Evolutionary conservation across 768 basidiomycete genomes (phyloP).

Genomic region (Serendipita vermifera): DNA sequence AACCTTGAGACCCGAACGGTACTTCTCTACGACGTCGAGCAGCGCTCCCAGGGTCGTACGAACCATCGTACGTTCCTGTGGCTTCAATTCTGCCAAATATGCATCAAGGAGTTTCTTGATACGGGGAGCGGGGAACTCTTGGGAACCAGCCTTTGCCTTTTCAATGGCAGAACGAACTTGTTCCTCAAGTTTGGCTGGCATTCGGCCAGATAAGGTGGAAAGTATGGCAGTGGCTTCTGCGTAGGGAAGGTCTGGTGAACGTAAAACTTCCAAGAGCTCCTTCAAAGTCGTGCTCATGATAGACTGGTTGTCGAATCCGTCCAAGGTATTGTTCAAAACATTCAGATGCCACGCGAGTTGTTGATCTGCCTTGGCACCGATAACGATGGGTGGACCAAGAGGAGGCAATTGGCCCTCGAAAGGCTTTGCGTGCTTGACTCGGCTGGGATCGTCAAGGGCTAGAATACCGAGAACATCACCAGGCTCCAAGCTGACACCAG

Average conservation of each 20-base stretch:
- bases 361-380: conserved; percentile 86
- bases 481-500: conserved; percentile 90
- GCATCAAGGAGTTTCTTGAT: conserved; percentile 80
- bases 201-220: conserved; percentile 80
- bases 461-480: conserved; percentile 97
- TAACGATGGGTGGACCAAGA: conserved; percentile 73
- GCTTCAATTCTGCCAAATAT: conserved; percentile 66
- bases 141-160: conserved; percentile 43
- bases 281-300: conserved; percentile 78
- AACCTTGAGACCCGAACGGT: conserved; percentile 67
- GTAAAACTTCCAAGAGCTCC: conserved; percentile 69
- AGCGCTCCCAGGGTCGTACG: conserved; percentile 56
- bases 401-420: conserved; percentile 87
- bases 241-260: conserved; percentile 78
- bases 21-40: conserved; percentile 64
- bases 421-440: conserved; percentile 96
- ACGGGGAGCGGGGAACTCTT: conserved; percentile 80
- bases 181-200: conserved; percentile 86
- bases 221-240: conserved; percentile 73
- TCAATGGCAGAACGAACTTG: conserved; percentile 69
- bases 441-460: conserved; percentile 87
- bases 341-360: conserved; percentile 58
- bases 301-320: conserved; percentile 93
- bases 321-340: conserved; percentile 79
- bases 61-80: conserved; percentile 72